Conservation (phyloP, 495 filamentous ascomycete species). For the Umbilicaria muhlenbergii region DNA sequence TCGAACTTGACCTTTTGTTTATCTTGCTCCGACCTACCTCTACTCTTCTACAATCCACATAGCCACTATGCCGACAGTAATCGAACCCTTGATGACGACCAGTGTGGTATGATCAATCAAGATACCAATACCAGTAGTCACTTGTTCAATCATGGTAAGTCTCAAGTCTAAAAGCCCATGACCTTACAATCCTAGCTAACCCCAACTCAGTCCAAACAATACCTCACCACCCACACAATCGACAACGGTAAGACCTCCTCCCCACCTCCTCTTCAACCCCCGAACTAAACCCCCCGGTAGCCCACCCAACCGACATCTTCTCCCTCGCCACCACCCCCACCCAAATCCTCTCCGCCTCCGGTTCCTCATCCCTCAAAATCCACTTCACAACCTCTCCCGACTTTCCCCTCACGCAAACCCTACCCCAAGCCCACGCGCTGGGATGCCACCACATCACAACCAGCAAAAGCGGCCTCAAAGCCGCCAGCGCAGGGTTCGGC, state of each 20-base stretch:
- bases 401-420: constrained; percentile 61
- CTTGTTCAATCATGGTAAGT: constrained; percentile 6
- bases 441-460: constrained; percentile 80
- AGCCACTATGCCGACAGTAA: too few species aligned
- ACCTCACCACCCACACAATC: constrained; percentile 77
- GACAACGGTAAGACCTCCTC: constrained; percentile 49
- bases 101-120: too few species aligned
- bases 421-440: constrained; percentile 60
- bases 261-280: neutral
- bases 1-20: too few species aligned
- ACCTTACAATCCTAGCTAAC: neutral
- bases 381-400: constrained; percentile 53
- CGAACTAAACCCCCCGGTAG: constrained; percentile 23
- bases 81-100: too few species aligned
- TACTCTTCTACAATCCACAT: too few species aligned
- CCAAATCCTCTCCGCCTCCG: constrained; percentile 66
- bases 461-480: constrained; percentile 48
- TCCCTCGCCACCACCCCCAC: constrained; percentile 67
- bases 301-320: constrained; percentile 81
- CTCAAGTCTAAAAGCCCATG: neutral
- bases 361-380: constrained; percentile 62
- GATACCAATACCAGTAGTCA: too few species aligned
- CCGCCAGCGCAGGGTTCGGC: constrained; percentile 73
- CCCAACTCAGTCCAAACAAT: constrained; percentile 77
- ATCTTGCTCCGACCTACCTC: too few species aligned